phyloP scores from a whole-genome alignment of 2,329 filamentous ascomycete species.

The Lachnellula suecica region DNA sequence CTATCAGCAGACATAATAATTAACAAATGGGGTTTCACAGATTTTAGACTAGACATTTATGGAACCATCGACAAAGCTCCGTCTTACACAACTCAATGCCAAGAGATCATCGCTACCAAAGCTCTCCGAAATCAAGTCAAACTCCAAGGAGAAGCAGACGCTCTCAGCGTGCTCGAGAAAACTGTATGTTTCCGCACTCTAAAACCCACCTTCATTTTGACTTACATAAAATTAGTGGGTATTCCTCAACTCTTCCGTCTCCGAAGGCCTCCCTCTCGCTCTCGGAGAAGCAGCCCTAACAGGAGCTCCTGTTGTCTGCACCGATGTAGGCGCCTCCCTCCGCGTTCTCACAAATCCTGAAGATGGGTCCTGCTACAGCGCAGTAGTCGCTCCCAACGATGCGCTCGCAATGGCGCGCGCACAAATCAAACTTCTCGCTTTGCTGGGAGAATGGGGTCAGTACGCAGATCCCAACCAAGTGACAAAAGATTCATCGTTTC shows the following conservation, averaged over 20 bases:
- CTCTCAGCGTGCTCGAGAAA: constrained; percentile 38
- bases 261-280: constrained; percentile 54
- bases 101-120: constrained; percentile 38
- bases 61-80: constrained; percentile 63
- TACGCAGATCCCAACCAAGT: constrained; percentile 49
- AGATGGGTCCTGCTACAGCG: constrained; percentile 51
- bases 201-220: background rate
- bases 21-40: constrained; percentile 64
- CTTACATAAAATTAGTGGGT: constrained; percentile 38
- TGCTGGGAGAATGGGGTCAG: constrained; percentile 60
- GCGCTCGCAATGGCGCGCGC: constrained; percentile 57
- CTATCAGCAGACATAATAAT: constrained; percentile 64
- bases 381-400: constrained; percentile 65
- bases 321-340: constrained; percentile 54
- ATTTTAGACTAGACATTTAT: constrained; percentile 63
- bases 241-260: constrained; percentile 56
- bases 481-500: constrained; percentile 1
- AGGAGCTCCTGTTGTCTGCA: constrained; percentile 55
- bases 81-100: constrained; percentile 58
- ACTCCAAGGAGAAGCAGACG: constrained; percentile 43
- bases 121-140: constrained; percentile 25
- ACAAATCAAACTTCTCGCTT: constrained; percentile 60
- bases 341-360: constrained; percentile 55
- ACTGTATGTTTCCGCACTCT: background rate
- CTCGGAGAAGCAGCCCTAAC: constrained; percentile 58